Conservation (phyloP, 2,329 filamentous ascomycete species). For the Alternaria postmessia region DNA sequence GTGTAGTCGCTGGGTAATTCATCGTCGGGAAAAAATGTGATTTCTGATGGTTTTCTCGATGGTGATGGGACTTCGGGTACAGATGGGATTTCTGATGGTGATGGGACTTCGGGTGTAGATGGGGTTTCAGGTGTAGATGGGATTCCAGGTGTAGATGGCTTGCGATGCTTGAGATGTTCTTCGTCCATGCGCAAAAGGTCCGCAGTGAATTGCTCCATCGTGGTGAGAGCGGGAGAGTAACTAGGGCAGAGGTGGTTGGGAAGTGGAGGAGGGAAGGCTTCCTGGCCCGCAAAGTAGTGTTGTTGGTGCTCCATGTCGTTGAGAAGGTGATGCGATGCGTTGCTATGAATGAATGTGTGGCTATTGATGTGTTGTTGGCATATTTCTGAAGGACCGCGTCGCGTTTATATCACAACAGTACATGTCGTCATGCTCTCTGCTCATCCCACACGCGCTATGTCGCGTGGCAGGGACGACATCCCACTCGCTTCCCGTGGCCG, state of each 20-base stretch:
- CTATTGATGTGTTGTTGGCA: background rate
- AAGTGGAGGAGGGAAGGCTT: conserved; percentile 14
- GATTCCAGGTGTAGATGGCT: background rate
- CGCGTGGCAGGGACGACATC: conserved; percentile 12
- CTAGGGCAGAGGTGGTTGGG: conserved; percentile 9
- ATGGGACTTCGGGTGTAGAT: too few species aligned
- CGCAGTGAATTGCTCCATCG: conserved; percentile 14
- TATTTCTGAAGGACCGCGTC: background rate
- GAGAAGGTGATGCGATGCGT: background rate
- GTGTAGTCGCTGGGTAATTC: conserved; percentile 1
- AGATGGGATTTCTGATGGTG: background rate
- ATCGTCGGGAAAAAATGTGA: conserved; percentile 4
- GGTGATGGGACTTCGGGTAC: background rate
- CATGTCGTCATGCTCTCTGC: conserved; percentile 14
- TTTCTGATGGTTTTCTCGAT: background rate
- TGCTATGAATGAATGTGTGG: background rate
- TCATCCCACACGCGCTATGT: conserved; percentile 10
- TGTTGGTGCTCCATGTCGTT: conserved; percentile 2
- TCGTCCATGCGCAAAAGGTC: conserved; percentile 17
- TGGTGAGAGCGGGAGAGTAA: conserved; percentile 11
- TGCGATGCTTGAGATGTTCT: conserved; percentile 13
- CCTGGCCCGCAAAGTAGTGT: conserved; percentile 4
- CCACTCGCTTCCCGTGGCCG: conserved; percentile 10
- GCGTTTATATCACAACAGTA: conserved; percentile 9
- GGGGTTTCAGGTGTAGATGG: background rate